A percentile compares a stretch with the other conserved stretches of the same genome.
Evolutionary conservation across 2,329 filamentous ascomycete genomes (phyloP).

Genomic region (Paracorniculantispora psalliotae): DNA sequence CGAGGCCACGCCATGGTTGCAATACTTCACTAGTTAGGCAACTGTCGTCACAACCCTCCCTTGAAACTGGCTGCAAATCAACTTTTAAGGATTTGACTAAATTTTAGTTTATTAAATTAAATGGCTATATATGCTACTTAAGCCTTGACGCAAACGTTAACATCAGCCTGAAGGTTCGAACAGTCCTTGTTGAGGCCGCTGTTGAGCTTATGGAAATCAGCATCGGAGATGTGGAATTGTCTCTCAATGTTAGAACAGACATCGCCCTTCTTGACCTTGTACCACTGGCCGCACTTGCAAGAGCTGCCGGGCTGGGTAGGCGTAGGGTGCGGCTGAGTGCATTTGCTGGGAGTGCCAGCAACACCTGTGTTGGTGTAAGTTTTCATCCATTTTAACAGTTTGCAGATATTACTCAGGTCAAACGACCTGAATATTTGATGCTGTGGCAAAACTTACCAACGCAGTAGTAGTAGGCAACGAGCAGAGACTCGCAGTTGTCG

Average conservation of each 20-base stretch:
- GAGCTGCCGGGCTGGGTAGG: conserved; percentile 1
- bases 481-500: conserved; percentile 7
- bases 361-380: neutral
- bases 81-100: too few relatives aligned
- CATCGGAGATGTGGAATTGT: neutral
- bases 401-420: neutral
- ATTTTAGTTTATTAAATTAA: neutral
- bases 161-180: conserved; percentile 2
- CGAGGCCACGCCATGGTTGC: neutral
- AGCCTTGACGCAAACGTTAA: conserved; percentile 11
- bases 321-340: neutral
- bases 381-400: neutral
- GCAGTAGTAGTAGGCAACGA: conserved; percentile 6
- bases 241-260: conserved; percentile 8
- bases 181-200: conserved; percentile 4
- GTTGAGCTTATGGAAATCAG: conserved; percentile 5
- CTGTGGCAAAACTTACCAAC: neutral
- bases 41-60: too few relatives aligned
- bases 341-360: neutral
- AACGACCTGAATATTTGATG: neutral
- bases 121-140: neutral
- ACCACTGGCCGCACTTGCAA: conserved; percentile 12
- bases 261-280: conserved; percentile 13
- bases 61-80: too few relatives aligned
- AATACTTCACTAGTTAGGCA: too few relatives aligned